Base-by-base conservation (phyloP, 2,329 filamentous ascomycete genomes). In the Neonectria punicea region DNA sequence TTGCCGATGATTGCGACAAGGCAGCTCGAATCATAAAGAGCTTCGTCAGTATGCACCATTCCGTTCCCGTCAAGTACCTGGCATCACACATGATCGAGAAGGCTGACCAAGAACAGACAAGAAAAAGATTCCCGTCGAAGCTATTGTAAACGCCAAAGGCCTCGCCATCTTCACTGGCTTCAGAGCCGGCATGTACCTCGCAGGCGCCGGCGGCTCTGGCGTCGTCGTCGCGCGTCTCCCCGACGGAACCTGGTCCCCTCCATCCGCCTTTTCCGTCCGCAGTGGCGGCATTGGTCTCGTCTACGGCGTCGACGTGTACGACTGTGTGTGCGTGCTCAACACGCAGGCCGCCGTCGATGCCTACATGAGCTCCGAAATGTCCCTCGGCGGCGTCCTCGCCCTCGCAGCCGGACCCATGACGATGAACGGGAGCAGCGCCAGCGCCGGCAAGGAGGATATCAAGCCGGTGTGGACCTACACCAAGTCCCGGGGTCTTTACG, bases 321-420 rank as follows among this genome's bases (percentile, higher is more conserved):
- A 93, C 74, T 92, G 90, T 71, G 90, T 93, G 28, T 86, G 92
- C 25, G 87, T 93, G 28, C 90, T 93, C 73, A 92, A 92, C 76
- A 90, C 87, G 0, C 83, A 86, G 30, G 83, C 87, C 58, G 91
- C 91, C 2, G 79, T 93, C 47, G 85, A 90, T 39, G 90, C 89
- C 0, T 93, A 93, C 76, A 89, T 88, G 53, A 86, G 85, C 50
- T 78, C 90, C 13, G 85, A 90, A 43, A 86, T 89, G 69, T 92
- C 89, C 1, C 78, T 93, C 3, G 90, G 91, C 4, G 89, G 89
- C 30, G 90, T 92, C 72, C 77, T 93, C 46, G 89, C 88, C 59
- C 88, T 89, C 9, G 86, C 87, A 4, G 90, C 90, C 2, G 86
- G 80, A 1, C 80, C 79, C 0, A 79, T 87, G 3, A 54, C 47